Evolutionary conservation across 805 yeast species (phyloP).

Genomic region (Metschnikowia koreensis): DNA sequence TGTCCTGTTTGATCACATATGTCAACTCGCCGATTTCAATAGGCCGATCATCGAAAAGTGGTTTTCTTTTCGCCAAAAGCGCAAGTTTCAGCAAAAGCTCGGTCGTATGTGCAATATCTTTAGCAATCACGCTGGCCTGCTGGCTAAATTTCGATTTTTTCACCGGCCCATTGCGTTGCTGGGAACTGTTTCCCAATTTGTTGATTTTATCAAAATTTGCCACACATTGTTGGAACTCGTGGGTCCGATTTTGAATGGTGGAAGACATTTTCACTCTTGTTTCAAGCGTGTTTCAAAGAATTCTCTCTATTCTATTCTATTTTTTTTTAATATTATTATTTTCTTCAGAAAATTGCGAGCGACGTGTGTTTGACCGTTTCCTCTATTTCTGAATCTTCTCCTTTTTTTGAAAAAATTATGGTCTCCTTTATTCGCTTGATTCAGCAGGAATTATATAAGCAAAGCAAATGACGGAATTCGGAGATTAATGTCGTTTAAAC

Average conservation of each 20-base stretch:
- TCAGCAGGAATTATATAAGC: too few relatives aligned
- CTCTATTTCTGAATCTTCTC: neutral
- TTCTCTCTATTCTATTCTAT: neutral
- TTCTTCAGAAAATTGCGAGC: neutral
- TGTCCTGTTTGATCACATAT: conserved; percentile 80
- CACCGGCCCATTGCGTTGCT: conserved; percentile 26
- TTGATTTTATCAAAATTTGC: conserved; percentile 65
- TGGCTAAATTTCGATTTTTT: conserved; percentile 42
- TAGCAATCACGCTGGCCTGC: conserved; percentile 81
- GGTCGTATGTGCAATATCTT: conserved; percentile 84
- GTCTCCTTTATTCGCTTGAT: too few relatives aligned
- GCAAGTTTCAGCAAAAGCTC: conserved; percentile 79
- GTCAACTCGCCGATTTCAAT: conserved; percentile 92
- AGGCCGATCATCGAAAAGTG: conserved; percentile 90
- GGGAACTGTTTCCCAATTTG: conserved; percentile 29
- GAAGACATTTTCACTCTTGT: conserved; percentile 13
- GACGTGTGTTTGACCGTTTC: neutral
- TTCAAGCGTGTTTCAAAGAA: conserved; percentile 2
- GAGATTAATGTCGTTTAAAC: neutral
- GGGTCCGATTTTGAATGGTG: conserved; percentile 74
- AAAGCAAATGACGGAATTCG: neutral
- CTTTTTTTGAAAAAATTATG: too few relatives aligned
- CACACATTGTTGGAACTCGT: conserved; percentile 91
- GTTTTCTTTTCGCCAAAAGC: conserved; percentile 80
- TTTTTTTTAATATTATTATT: neutral